Evolutionary conservation across 345 rosid species (phyloP).

Genomic region (Gossypium ekmanianum): DNA sequence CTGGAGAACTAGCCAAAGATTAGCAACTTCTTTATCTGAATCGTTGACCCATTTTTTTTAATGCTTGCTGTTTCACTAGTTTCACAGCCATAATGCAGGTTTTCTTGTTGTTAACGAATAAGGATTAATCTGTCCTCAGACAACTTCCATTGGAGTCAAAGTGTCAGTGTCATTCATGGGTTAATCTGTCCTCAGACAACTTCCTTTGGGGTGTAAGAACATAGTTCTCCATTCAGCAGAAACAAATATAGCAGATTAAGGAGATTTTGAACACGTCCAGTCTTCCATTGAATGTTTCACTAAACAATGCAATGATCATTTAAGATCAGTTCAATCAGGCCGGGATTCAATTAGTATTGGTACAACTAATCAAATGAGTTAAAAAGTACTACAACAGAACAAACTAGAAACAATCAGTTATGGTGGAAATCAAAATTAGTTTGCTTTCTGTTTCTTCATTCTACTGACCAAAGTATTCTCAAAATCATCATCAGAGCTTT

Average conservation of each 20-base stretch:
- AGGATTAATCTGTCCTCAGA: no score
- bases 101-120: no score
- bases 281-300: background rate
- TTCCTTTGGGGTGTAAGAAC: background rate
- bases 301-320: background rate
- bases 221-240: background rate
- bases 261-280: background rate
- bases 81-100: no score
- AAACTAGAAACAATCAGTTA: constrained; percentile 4
- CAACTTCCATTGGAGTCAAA: background rate
- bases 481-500: constrained; percentile 44
- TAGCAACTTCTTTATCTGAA: no score
- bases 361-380: background rate
- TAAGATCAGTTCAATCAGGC: background rate
- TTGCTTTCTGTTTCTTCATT: constrained; percentile 48
- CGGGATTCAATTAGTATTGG: background rate
- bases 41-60: no score
- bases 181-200: no score
- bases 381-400: background rate
- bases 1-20: no score
- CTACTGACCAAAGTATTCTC: constrained; percentile 42
- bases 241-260: background rate
- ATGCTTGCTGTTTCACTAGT: no score
- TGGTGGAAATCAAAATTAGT: constrained; percentile 15
- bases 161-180: no score